These are phyloP conservation scores for Cutaneotrichosporon sp. DNA, from an alignment of 1,284 basidiomycete genomes.

Conservation along the genomic window DNA sequence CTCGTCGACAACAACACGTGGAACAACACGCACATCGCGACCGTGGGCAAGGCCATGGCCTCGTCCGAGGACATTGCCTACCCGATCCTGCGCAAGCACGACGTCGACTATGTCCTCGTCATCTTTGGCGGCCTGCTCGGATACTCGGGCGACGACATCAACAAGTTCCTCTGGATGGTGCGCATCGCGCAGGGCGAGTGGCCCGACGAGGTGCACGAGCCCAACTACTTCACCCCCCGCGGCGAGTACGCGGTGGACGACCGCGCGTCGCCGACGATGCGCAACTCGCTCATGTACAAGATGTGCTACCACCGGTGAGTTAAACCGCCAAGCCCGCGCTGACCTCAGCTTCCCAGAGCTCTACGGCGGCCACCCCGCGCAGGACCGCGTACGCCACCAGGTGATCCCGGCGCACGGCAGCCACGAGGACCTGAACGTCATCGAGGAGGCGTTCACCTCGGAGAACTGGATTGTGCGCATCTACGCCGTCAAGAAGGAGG, in stretches of 20 bases:
- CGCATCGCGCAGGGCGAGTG: slow-evolving; percentile 97
- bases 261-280: slow-evolving; percentile 84
- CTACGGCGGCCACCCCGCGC: slow-evolving; percentile 71
- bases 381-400: slow-evolving; percentile 83
- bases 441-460: slow-evolving; percentile 93
- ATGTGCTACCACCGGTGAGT: slow-evolving; percentile 90
- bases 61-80: slow-evolving; percentile 92
- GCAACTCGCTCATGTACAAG: slow-evolving; percentile 96
- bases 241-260: slow-evolving; percentile 96
- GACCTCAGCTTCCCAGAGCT: slow-evolving; percentile 75
- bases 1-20: slow-evolving; percentile 99
- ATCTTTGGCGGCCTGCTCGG: slow-evolving; percentile 97
- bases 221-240: slow-evolving; percentile 87
- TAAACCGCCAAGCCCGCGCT: no score
- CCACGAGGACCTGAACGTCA: slow-evolving; percentile 67
- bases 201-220: slow-evolving; percentile 97
- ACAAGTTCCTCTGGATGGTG: slow-evolving; percentile 99
- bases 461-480: slow-evolving; percentile 99
- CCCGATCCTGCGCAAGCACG: slow-evolving; percentile 94
- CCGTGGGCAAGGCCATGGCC: slow-evolving; percentile 97
- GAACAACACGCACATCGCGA: slow-evolving; percentile 99
- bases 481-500: slow-evolving; percentile 94
- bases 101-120: slow-evolving; percentile 96
- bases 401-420: slow-evolving; percentile 73
- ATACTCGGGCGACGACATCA: slow-evolving; percentile 98